Evolutionary conservation across 2,329 filamentous ascomycete genomes (phyloP).

Genomic region (Botrytis cinerea): DNA sequence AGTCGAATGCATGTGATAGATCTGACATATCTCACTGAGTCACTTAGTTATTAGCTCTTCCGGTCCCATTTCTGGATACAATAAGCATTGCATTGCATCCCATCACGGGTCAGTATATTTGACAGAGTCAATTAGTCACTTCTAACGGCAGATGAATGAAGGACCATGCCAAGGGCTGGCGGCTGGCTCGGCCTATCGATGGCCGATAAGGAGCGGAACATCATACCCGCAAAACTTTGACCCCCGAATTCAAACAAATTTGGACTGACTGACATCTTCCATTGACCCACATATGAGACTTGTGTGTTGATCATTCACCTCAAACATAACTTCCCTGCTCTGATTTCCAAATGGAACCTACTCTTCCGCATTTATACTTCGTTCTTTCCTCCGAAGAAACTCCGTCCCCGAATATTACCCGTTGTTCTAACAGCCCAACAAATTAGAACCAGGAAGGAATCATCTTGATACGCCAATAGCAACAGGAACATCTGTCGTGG

Average conservation of each 20-base stretch:
- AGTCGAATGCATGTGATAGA: not conserved
- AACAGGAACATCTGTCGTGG: not conserved
- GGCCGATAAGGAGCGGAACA: not conserved
- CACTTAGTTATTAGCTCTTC: not conserved
- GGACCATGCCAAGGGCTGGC: not conserved
- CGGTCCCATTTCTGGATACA: not conserved
- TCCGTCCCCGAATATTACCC: constrained; percentile 11
- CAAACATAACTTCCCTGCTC: not conserved
- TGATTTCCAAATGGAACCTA: not conserved
- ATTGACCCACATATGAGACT: constrained; percentile 6
- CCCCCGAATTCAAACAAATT: too few species aligned
- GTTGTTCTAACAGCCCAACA: too few species aligned
- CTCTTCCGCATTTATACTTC: not conserved
- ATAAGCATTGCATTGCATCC: not conserved
- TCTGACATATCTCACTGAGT: not conserved
- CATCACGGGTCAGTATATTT: not conserved
- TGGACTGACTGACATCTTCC: not conserved
- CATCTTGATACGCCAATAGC: not conserved
- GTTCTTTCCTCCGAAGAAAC: not conserved
- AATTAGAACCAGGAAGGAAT: not conserved
- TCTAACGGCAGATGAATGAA: not conserved
- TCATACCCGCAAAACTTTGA: not conserved
- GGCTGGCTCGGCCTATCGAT: not conserved
- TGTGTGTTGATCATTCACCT: not conserved
- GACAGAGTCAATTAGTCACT: not conserved